These are phyloP conservation scores for Coleophoma cylindrospora DNA, from an alignment of 2,329 filamentous ascomycete genomes.

Conservation along the genomic window DNA sequence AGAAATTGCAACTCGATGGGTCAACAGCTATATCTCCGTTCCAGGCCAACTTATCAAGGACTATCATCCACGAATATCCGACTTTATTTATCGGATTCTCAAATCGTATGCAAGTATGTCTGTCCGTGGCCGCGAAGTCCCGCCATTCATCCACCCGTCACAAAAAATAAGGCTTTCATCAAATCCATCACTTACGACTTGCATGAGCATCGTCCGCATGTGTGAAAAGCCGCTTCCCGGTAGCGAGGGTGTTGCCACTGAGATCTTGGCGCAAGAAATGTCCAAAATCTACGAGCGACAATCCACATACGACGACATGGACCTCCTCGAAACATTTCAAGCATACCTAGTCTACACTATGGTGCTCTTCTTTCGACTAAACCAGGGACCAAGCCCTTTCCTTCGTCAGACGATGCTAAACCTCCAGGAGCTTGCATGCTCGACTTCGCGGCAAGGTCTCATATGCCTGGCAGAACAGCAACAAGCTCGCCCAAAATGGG, in stretches of 20 bases:
- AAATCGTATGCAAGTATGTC: too few species aligned
- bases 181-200: slow-evolving; percentile 19
- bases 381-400: slow-evolving; percentile 16
- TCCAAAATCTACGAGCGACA: slow-evolving; percentile 15
- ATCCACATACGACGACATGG: slow-evolving; percentile 10
- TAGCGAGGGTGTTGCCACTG: slow-evolving; percentile 16
- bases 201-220: slow-evolving; percentile 23
- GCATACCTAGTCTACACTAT: slow-evolving; percentile 49
- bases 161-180: slow-evolving; percentile 13
- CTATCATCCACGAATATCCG: too few species aligned
- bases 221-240: slow-evolving; percentile 18
- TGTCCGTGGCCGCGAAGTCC: too few species aligned
- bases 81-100: too few species aligned
- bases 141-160: slow-evolving; percentile 10
- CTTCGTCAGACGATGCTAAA: slow-evolving; percentile 1
- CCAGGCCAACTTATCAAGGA: too few species aligned
- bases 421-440: too few species aligned
- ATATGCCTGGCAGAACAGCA: too few species aligned
- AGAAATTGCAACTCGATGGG: too few species aligned
- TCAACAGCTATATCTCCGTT: too few species aligned
- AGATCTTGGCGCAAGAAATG: slow-evolving; percentile 25
- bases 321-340: slow-evolving; percentile 41
- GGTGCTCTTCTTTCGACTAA: slow-evolving; percentile 34
- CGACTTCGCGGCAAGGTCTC: too few species aligned
- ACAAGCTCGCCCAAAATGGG: too few species aligned